Percentiles rank a stretch among this genome's conserved stretches.
phyloP scores from a whole-genome alignment of 805 yeast genomes.

The Candida montana region DNA sequence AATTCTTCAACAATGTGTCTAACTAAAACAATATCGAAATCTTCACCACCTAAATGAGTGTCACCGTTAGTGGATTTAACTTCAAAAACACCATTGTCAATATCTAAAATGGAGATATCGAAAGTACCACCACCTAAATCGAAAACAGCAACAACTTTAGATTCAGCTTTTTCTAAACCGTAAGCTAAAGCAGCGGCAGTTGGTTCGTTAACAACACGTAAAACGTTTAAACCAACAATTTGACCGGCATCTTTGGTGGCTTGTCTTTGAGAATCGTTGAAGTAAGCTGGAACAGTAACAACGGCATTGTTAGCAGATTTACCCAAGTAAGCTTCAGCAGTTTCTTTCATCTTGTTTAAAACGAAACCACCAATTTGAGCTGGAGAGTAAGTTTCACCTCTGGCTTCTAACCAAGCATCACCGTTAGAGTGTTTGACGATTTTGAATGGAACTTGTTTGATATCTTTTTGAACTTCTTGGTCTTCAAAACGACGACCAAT shows the following conservation, averaged over 20 bases:
- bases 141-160: conserved; percentile 52
- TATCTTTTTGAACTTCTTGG: conserved; percentile 66
- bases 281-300: conserved; percentile 74
- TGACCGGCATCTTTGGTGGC: conserved; percentile 80
- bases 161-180: conserved; percentile 90
- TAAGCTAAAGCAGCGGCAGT: conserved; percentile 98
- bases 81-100: conserved; percentile 77
- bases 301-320: conserved; percentile 62
- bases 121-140: conserved; percentile 87
- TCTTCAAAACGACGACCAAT: conserved; percentile 73
- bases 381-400: conserved; percentile 51
- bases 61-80: conserved; percentile 81
- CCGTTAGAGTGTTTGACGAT: conserved; percentile 57
- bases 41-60: conserved; percentile 80
- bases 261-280: conserved; percentile 76
- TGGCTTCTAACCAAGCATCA: conserved; percentile 59
- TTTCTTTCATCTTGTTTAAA: conserved; percentile 57
- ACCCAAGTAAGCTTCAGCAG: conserved; percentile 56
- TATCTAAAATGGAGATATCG: conserved; percentile 72
- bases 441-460: conserved; percentile 57
- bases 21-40: conserved; percentile 65
- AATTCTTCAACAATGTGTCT: conserved; percentile 53
- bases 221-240: conserved; percentile 71
- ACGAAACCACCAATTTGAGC: conserved; percentile 68
- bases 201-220: conserved; percentile 75